A percentile compares a stretch with the other conserved stretches of the same genome.
Evolutionary conservation across 106 monocot species (phyloP).

Genomic region (Acorus calamus): DNA sequence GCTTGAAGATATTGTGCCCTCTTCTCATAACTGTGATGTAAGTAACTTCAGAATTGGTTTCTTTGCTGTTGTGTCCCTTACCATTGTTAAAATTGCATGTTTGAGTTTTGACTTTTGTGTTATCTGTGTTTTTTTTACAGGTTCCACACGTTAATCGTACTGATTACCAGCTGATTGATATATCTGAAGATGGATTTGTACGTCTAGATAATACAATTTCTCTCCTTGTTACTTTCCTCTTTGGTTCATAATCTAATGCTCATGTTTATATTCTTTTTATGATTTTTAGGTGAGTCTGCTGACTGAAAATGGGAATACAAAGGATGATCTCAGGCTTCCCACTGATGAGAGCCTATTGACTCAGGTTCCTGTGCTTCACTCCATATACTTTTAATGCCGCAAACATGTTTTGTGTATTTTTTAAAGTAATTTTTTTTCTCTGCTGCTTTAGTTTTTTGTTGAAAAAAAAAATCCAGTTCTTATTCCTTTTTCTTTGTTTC

Average conservation of each 20-base stretch:
- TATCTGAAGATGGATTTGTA: constrained; percentile 45
- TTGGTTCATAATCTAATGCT: not conserved
- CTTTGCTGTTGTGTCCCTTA: too few species aligned
- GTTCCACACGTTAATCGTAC: constrained; percentile 45
- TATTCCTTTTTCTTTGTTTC: too few species aligned
- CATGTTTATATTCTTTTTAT: not conserved
- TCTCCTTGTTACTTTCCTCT: not conserved
- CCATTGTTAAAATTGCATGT: too few species aligned
- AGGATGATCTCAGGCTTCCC: constrained; percentile 62
- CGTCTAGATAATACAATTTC: not conserved
- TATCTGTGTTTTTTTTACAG: constrained; percentile 18
- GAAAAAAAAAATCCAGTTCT: too few species aligned
- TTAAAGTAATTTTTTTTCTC: too few species aligned
- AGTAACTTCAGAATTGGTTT: not conserved
- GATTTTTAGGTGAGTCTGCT: constrained; percentile 39
- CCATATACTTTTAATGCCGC: too few species aligned
- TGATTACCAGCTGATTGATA: too few species aligned
- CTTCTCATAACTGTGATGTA: constrained; percentile 70
- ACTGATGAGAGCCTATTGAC: constrained; percentile 42
- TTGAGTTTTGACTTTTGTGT: too few species aligned
- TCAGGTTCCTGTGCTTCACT: constrained; percentile 23
- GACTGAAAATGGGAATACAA: constrained; percentile 50
- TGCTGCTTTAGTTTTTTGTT: too few species aligned
- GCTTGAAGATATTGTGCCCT: constrained; percentile 70
- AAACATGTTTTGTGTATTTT: too few species aligned